Evolutionary conservation across 2,329 filamentous ascomycete genomes (phyloP).

Genomic region (Fonsecaea nubica): DNA sequence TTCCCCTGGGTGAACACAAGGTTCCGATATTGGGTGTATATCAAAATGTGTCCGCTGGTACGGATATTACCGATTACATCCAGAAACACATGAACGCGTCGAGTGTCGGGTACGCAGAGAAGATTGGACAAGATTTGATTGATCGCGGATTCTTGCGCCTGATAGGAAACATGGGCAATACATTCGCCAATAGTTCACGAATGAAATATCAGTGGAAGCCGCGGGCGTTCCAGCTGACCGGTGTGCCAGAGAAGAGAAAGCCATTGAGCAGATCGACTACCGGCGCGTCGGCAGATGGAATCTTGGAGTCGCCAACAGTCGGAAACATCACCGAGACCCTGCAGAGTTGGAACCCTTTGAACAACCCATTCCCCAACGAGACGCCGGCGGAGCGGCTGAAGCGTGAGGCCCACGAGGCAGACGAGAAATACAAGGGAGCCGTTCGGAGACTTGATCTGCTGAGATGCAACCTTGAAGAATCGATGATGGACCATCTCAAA

Average conservation of each 20-base stretch:
- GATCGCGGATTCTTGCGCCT: slow-evolving; percentile 84
- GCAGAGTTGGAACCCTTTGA: slow-evolving; percentile 89
- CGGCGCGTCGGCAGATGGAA: slow-evolving; percentile 60
- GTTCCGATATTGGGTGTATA: slow-evolving; percentile 96
- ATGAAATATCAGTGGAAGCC: slow-evolving; percentile 98
- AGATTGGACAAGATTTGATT: slow-evolving; percentile 92
- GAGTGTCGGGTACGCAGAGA: slow-evolving; percentile 88
- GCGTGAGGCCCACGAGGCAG: slow-evolving; percentile 85
- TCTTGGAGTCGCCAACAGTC: slow-evolving; percentile 78
- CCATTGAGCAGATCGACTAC: slow-evolving; percentile 76
- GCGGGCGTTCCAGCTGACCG: slow-evolving; percentile 85
- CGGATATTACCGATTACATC: slow-evolving; percentile 94
- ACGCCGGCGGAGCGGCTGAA: slow-evolving; percentile 84
- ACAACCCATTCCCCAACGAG: slow-evolving; percentile 90
- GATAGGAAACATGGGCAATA: slow-evolving; percentile 91
- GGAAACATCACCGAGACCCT: slow-evolving; percentile 88
- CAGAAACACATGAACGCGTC: slow-evolving; percentile 84
- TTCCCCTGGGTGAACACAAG: slow-evolving; percentile 89
- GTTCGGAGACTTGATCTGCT: slow-evolving; percentile 88
- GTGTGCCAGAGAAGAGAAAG: slow-evolving; percentile 86
- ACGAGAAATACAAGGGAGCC: slow-evolving; percentile 88
- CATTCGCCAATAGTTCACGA: slow-evolving; percentile 95
- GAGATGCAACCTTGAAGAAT: slow-evolving; percentile 92
- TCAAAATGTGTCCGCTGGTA: slow-evolving; percentile 86
- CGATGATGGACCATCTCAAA: slow-evolving; percentile 87